Evolutionary conservation across 495 filamentous ascomycete genomes (phyloP).

Genomic region (Daldinia bambusicola): DNA sequence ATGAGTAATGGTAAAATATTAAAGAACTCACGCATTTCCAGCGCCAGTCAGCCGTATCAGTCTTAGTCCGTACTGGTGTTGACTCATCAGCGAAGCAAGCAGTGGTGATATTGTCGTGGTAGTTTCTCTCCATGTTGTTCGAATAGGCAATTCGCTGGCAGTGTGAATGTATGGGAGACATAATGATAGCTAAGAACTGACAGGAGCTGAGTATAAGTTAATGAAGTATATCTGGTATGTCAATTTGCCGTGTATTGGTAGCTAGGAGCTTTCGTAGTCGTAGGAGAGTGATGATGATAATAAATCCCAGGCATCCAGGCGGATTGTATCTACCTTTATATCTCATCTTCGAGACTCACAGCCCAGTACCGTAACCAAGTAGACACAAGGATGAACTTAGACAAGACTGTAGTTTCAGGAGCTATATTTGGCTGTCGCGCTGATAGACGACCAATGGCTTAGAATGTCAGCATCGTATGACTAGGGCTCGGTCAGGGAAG

Average conservation of each 20-base stretch:
- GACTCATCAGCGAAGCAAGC: neutral
- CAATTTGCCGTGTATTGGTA: too few species aligned
- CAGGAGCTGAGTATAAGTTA: neutral
- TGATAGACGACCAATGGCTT: constrained; percentile 22
- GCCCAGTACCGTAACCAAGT: constrained; percentile 15
- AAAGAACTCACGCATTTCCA: constrained; percentile 38
- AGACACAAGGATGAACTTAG: neutral
- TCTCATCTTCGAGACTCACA: neutral
- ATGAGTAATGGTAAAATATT: neutral
- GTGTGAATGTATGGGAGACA: neutral
- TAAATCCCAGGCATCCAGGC: neutral
- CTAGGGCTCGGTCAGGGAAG: constrained; percentile 27
- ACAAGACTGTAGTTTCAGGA: constrained; percentile 2
- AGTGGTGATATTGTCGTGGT: neutral
- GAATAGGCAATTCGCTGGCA: neutral
- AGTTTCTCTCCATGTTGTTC: neutral
- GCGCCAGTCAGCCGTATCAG: neutral
- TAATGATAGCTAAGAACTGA: neutral
- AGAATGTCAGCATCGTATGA: constrained; percentile 40
- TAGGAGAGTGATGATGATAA: neutral
- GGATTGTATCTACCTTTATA: neutral
- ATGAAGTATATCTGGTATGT: neutral
- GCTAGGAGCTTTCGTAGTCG: neutral
- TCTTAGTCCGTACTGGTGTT: neutral
- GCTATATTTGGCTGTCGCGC: constrained; percentile 11